phyloP scores from a whole-genome alignment of 371 early-diverging fungal genomes.

The Blakeslea trispora region DNA sequence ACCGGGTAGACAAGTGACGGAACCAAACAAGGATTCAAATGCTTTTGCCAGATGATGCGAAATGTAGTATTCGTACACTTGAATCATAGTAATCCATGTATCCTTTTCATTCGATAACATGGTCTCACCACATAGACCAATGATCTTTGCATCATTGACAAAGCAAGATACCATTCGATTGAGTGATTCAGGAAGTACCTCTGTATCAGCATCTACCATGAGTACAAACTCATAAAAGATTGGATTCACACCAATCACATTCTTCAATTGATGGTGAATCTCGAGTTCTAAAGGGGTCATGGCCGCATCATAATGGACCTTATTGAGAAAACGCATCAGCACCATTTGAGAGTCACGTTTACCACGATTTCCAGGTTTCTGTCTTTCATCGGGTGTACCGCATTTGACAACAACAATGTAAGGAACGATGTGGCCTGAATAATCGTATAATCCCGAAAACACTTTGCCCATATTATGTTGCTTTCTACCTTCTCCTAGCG shows the following conservation, averaged over 20 bases:
- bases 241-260: conserved; percentile 89
- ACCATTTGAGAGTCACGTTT: conserved; percentile 90
- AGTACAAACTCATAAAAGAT: conserved; percentile 68
- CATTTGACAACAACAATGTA: conserved; percentile 96
- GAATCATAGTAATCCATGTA: conserved; percentile 94
- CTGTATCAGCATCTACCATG: conserved; percentile 74
- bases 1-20: conserved; percentile 91
- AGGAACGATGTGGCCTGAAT: conserved; percentile 87
- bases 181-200: conserved; percentile 69
- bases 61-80: conserved; percentile 87
- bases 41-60: conserved; percentile 87
- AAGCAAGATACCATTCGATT: conserved; percentile 75
- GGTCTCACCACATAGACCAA: conserved; percentile 89
- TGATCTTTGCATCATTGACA: conserved; percentile 78
- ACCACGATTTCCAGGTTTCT: conserved; percentile 84
- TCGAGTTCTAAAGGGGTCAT: conserved; percentile 94
- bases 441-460: conserved; percentile 95
- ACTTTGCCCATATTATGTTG: conserved; percentile 97
- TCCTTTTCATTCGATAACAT: conserved; percentile 84
- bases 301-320: conserved; percentile 71
- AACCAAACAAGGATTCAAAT: conserved; percentile 87
- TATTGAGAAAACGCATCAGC: conserved; percentile 80
- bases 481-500: conserved; percentile 86
- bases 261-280: conserved; percentile 88
- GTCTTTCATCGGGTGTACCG: conserved; percentile 76